Evolutionary conservation across 2,329 filamentous ascomycete species (phyloP).

Genomic region (Stemphylium lycopersici): DNA sequence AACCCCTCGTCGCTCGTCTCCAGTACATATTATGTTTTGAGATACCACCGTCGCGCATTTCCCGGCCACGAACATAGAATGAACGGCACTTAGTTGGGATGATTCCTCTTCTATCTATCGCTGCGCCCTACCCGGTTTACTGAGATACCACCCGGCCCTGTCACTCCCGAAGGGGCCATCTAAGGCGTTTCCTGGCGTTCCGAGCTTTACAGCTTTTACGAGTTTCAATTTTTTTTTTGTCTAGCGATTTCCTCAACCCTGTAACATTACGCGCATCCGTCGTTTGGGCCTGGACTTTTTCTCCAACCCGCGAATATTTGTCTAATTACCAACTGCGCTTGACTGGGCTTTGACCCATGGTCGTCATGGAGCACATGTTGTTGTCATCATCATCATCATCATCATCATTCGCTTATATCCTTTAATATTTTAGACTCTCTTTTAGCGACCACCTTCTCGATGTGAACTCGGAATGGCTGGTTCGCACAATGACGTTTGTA

Average conservation of each 20-base stretch:
- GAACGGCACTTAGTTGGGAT: constrained; percentile 35
- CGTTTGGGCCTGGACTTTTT: constrained; percentile 7
- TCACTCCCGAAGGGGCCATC: constrained; percentile 10
- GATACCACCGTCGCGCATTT: constrained; percentile 47
- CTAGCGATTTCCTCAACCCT: constrained; percentile 34
- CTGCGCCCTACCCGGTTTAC: constrained; percentile 29
- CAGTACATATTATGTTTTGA: constrained; percentile 35
- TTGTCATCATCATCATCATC: constrained; percentile 34
- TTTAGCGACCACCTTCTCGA: constrained; percentile 30
- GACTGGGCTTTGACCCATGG: constrained; percentile 23
- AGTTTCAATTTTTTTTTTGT: constrained; percentile 32
- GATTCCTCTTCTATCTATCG: constrained; percentile 41
- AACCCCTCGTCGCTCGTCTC: neutral
- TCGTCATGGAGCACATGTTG: constrained; percentile 28
- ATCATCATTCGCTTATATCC: constrained; percentile 43
- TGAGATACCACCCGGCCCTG: constrained; percentile 29
- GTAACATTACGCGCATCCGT: constrained; percentile 38
- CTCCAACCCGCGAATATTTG: constrained; percentile 7
- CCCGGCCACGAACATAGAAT: constrained; percentile 32
- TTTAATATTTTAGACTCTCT: constrained; percentile 49
- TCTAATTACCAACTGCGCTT: constrained; percentile 24
- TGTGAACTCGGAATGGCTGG: constrained; percentile 14
- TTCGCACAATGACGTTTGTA: constrained; percentile 44
- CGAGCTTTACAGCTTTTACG: constrained; percentile 18
- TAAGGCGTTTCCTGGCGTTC: constrained; percentile 32